These are phyloP conservation scores for Cornus suecica DNA, from an alignment of 148 eudicot genomes.

Conservation along the genomic window DNA sequence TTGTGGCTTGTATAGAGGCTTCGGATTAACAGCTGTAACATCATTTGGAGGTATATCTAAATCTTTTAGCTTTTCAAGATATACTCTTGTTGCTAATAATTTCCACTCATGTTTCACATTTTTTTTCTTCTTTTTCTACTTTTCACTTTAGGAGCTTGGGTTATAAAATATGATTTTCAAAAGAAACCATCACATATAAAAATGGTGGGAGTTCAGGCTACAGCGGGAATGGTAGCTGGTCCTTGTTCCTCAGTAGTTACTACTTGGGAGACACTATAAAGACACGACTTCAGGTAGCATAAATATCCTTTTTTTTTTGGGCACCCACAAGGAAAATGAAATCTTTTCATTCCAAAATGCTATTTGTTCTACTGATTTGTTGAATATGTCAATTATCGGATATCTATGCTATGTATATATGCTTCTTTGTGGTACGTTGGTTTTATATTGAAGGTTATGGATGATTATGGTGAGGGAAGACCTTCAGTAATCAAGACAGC, in stretches of 20 bases:
- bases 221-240: slow-evolving; percentile 73
- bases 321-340: background rate
- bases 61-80: background rate
- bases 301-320: too few species aligned
- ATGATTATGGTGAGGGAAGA: slow-evolving; percentile 60
- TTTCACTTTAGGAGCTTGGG: slow-evolving; percentile 49
- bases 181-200: slow-evolving; percentile 62
- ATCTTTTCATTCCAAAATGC: background rate
- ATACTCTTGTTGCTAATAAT: background rate
- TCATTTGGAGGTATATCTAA: slow-evolving; percentile 62
- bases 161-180: slow-evolving; percentile 35
- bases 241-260: slow-evolving; percentile 72
- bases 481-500: slow-evolving; percentile 63
- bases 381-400: background rate
- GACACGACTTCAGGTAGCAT: slow-evolving; percentile 80
- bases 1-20: slow-evolving; percentile 71
- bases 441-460: slow-evolving; percentile 51
- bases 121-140: background rate
- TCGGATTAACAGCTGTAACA: slow-evolving; percentile 59
- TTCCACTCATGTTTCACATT: background rate
- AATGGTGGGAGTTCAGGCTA: slow-evolving; percentile 66
- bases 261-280: slow-evolving; percentile 72
- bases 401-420: background rate
- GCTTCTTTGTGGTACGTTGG: background rate
- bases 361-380: background rate